Evolutionary conservation across 768 basidiomycete genomes (phyloP), one percentile per base, ranked within the genome.

Genomic region (Glaciozyma antarctica): DNA sequence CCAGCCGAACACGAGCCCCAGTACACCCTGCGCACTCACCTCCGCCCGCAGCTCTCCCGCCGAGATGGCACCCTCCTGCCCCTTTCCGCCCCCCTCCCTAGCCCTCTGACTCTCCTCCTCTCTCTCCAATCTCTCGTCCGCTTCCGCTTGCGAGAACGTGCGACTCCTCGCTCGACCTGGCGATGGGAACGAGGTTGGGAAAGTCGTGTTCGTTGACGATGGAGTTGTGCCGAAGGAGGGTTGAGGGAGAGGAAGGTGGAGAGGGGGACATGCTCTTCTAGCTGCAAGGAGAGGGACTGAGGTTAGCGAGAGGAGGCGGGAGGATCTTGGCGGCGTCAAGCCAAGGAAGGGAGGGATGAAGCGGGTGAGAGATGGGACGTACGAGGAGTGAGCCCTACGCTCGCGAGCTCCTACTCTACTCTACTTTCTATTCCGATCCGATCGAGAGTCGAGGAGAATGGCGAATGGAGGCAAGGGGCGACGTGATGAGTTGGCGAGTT

Each of bases 91-190:
- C 5, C 19, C 22, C 3, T 41, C 9, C 9, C 45, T 19, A 8
- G 53, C 58, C 12, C 65, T n/a, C 22, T 41, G 24, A 5, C 51
- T n/a, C 24, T 26, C 57, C 28, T 62, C 32, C 60, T 67, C 53
- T 17, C 63, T 30, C 41, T 59, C 51, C 19, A 51, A n/a, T 9
- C 12, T 17, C 24, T 67, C 61, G 38, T 68, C 63, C 5, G 53
- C 63, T 30, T 68, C 63, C 1, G 58, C 67, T 16, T 68, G 61
- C 9, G 6, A 26, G 57, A 62, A 64, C 24, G 67, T 68, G 22
- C 63, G 38, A 13, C 38, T 41, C 38, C 38, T 41, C 38, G 38
- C 38, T 41, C 38, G 38, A 41, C 38, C 38, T 6, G 38, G 38
- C 38, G 38, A 41, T 12, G 38, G 38, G 38, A 41, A 41, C 8